Evolutionary conservation across 495 filamentous ascomycete genomes (phyloP).

Genomic region (Hypoxylon rickii): DNA sequence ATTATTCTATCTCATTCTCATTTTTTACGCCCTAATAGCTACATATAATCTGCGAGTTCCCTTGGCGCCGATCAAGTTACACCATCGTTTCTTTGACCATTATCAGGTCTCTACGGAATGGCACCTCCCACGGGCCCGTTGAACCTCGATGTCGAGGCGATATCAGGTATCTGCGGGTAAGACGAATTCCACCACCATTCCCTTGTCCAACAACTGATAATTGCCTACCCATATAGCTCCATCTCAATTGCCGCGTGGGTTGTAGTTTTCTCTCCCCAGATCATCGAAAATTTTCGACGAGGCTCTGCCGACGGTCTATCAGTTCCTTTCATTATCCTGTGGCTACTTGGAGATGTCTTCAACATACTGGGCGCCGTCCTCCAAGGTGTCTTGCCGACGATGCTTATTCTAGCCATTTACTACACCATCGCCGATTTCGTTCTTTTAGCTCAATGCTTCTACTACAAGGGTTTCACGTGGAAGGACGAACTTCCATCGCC

Average conservation of each 20-base stretch:
- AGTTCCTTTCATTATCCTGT: conserved; percentile 85
- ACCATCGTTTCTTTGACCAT: conserved; percentile 1
- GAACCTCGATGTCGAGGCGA: conserved; percentile 79
- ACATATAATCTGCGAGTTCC: conserved; percentile 3
- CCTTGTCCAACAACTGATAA: neutral
- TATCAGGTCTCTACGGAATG: conserved; percentile 58
- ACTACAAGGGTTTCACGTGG: conserved; percentile 84
- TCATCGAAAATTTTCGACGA: conserved; percentile 91
- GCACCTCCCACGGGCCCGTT: conserved; percentile 68
- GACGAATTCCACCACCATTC: conserved; percentile 14
- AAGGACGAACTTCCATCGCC: conserved; percentile 53
- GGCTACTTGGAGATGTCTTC: conserved; percentile 93
- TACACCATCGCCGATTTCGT: conserved; percentile 94
- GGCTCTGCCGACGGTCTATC: conserved; percentile 87
- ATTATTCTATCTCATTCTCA: no score
- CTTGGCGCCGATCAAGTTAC: conserved; percentile 7
- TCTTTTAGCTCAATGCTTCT: conserved; percentile 86
- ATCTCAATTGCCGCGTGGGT: conserved; percentile 98
- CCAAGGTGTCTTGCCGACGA: conserved; percentile 94
- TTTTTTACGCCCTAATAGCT: no score
- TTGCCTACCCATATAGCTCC: conserved; percentile 57
- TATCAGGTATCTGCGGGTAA: conserved; percentile 88
- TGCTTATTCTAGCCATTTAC: conserved; percentile 93
- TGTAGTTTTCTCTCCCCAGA: conserved; percentile 96
- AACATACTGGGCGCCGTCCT: conserved; percentile 91